Percentiles rank a stretch among this genome's conserved stretches.
Evolutionary conservation across 495 filamentous ascomycete species (phyloP).

Genomic region (Polyplosphaeria fusca): DNA sequence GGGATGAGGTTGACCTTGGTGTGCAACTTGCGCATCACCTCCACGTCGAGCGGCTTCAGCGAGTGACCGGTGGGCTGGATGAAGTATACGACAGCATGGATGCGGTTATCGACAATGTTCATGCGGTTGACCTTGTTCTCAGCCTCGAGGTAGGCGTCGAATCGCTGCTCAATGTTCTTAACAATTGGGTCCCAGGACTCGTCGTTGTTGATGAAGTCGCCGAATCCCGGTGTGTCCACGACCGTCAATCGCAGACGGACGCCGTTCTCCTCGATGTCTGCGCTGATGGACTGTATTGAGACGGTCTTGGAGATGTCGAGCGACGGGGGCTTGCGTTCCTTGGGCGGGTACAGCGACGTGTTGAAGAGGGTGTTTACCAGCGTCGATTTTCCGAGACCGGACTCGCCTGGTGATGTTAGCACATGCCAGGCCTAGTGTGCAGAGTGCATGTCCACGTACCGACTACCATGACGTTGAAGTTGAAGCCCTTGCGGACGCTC

Average conservation of each 20-base stretch:
- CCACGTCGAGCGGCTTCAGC: conserved; percentile 97
- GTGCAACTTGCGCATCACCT: conserved; percentile 97
- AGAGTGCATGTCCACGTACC: conserved; percentile 55
- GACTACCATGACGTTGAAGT: conserved; percentile 99
- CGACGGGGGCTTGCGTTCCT: conserved; percentile 93
- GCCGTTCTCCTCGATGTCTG: conserved; percentile 98
- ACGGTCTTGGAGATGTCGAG: conserved; percentile 99
- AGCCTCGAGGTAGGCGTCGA: conserved; percentile 95
- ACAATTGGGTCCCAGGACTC: conserved; percentile 98
- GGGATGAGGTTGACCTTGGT: conserved; percentile 99
- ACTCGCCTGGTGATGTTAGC: conserved; percentile 96
- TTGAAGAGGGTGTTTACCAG: conserved; percentile 99
- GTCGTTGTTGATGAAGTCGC: conserved; percentile 99
- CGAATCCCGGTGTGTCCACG: conserved; percentile 96
- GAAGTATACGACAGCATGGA: conserved; percentile 98
- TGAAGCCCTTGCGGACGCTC: conserved; percentile 99
- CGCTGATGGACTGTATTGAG: conserved; percentile 95
- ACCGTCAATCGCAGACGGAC: conserved; percentile 96
- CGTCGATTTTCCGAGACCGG: conserved; percentile 96
- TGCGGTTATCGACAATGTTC: conserved; percentile 98
- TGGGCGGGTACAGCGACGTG: conserved; percentile 96
- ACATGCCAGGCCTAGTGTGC: too few species aligned
- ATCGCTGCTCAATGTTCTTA: conserved; percentile 98
- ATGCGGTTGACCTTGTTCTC: conserved; percentile 99
- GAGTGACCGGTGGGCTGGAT: conserved; percentile 98